A percentile compares a stretch with the other conserved stretches of the same genome.
These are phyloP conservation scores for Zoysia japonica DNA, from an alignment of 176 grass and related monocot species.

Conservation along the genomic window DNA sequence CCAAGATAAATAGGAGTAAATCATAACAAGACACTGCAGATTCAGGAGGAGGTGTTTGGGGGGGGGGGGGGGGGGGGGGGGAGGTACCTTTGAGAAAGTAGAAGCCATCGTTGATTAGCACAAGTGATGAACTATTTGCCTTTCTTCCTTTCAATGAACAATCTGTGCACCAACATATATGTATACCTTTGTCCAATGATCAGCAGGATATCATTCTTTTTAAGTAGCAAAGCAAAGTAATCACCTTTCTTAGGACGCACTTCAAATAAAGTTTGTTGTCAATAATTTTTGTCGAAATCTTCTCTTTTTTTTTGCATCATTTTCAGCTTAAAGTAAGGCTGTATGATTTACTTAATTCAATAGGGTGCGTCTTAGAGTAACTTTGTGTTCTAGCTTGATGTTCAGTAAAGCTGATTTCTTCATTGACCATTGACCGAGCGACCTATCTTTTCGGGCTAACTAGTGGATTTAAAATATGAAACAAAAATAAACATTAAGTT, in stretches of 20 bases:
- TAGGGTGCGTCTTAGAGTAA: slow-evolving; percentile 5
- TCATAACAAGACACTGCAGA: slow-evolving; percentile 3
- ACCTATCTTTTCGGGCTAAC: background rate
- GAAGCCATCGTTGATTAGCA: slow-evolving; percentile 27
- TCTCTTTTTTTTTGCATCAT: background rate
- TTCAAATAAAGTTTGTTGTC: background rate
- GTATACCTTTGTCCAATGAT: slow-evolving; percentile 20
- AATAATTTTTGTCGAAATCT: slow-evolving; percentile 3
- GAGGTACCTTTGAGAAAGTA: slow-evolving; percentile 15
- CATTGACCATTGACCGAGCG: slow-evolving; percentile 30
- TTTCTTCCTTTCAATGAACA: slow-evolving; percentile 24
- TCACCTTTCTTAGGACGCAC: slow-evolving; percentile 15
- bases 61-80: background rate
- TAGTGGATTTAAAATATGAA: background rate
- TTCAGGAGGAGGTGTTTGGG: background rate
- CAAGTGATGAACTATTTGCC: slow-evolving; percentile 1
- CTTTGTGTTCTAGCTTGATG: slow-evolving; percentile 2
- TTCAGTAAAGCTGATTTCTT: background rate
- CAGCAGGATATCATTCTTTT: slow-evolving; percentile 48
- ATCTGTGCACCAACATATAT: slow-evolving; percentile 10
- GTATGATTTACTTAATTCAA: background rate
- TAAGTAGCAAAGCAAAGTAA: slow-evolving; percentile 44
- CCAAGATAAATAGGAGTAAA: slow-evolving; percentile 22
- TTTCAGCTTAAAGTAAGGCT: slow-evolving; percentile 35
- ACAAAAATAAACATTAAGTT: background rate